Conservation (phyloP, 2,329 filamentous ascomycete genomes). For the Didymella pomorum region DNA sequence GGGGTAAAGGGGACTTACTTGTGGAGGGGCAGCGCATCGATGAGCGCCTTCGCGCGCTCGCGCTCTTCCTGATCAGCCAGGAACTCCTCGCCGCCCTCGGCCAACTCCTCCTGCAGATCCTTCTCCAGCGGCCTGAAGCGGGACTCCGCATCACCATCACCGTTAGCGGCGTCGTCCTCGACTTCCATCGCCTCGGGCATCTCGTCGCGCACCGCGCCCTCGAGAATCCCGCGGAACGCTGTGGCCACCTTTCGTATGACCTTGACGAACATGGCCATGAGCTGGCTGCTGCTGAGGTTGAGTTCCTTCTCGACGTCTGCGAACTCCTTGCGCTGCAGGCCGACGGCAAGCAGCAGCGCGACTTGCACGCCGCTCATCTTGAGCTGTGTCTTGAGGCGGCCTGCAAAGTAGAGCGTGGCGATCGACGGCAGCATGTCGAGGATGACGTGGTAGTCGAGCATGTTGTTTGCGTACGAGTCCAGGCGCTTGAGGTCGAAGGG, state of each 20-base stretch:
- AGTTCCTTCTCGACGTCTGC: slow-evolving; percentile 83
- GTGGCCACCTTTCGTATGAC: slow-evolving; percentile 85
- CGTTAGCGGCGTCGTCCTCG: slow-evolving; percentile 63
- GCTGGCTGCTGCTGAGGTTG: slow-evolving; percentile 74
- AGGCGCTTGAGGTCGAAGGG: slow-evolving; percentile 95
- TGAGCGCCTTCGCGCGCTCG: slow-evolving; percentile 84
- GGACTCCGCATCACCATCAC: slow-evolving; percentile 56
- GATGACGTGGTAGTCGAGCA: slow-evolving; percentile 97
- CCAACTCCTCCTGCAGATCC: slow-evolving; percentile 80
- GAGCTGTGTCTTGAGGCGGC: slow-evolving; percentile 71
- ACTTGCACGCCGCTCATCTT: slow-evolving; percentile 84
- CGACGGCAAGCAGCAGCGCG: slow-evolving; percentile 83
- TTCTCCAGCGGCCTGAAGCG: slow-evolving; percentile 75
- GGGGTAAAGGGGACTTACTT: slow-evolving; percentile 69
- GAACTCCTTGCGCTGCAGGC: slow-evolving; percentile 88
- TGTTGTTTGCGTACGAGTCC: slow-evolving; percentile 94
- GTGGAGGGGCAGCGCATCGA: slow-evolving; percentile 88
- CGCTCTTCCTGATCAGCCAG: slow-evolving; percentile 67
- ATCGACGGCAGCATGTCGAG: slow-evolving; percentile 88
- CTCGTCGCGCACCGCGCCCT: slow-evolving; percentile 66
- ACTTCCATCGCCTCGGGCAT: slow-evolving; percentile 57
- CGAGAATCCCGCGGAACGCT: slow-evolving; percentile 78
- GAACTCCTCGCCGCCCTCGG: slow-evolving; percentile 81
- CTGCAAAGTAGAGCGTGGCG: slow-evolving; percentile 84
- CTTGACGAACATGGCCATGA: slow-evolving; percentile 98